Evolutionary conservation across 2,329 filamentous ascomycete species (phyloP), one percentile per base, ranked within the genome.

Genomic region (Penicillium sp.): DNA sequence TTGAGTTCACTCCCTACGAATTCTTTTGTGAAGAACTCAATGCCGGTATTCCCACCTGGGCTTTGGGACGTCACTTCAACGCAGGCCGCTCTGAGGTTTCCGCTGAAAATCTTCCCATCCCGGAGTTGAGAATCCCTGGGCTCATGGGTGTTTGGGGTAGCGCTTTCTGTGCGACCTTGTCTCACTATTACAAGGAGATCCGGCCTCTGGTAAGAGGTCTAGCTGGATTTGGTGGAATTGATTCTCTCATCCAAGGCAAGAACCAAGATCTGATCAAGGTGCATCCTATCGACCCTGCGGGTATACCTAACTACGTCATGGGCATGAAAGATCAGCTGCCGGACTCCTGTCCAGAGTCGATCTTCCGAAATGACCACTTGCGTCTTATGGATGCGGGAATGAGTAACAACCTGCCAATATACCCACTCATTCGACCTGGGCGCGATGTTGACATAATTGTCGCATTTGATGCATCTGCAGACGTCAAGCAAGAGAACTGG

Each of bases 351-450:
- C 92, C 94, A 0, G 84, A 88, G 33, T 91, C 86, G 57, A 85
- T 96, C 40, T 87, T 90, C 67, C 80, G 85, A 19, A 82, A 82
- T 15, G 81, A 87, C 45, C 89, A 96, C 71, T 81, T 93, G 19
- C 88, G 90, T 63, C 82, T 93, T 17, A 97, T 97, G 93, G 94
- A 99, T 73, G 93, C 94, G 2, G 94, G 94, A 50, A 99, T 99
- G 94, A 95, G 90, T 63, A 97, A 99, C 73, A 99, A 99, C 70
- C 81, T 99, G 9, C 94, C 94, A 2, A 93, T 97, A 42, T 99
- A 99, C 72, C 94, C 94, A 0, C 83, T 97, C 4, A 86, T 99
- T 19, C 87, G 94, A 12, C 91, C 91, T 0, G 93, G 93, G 2
- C 85, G 94, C 37, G 84, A 96, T 56, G 88, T 99, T 6, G 94